phyloP scores from a whole-genome alignment of 140 eudicot genomes.

The Senecio squalidus region DNA sequence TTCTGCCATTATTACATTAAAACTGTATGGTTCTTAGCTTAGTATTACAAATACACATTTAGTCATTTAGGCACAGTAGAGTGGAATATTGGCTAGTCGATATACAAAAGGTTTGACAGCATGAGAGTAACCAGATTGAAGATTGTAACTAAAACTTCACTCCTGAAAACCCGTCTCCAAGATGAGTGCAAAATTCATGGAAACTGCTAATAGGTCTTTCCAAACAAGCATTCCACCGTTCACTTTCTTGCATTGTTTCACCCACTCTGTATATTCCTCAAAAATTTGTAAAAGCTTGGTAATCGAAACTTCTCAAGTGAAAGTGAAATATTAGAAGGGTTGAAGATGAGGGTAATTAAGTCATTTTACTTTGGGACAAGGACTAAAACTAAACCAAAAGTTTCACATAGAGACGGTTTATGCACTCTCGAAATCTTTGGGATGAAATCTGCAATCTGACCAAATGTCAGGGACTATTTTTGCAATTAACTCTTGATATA shows the following conservation, averaged over 20 bases:
- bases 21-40: neutral
- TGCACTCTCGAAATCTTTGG: too few relatives aligned
- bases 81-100: slow-evolving; percentile 51
- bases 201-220: slow-evolving; percentile 97
- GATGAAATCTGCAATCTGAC: too few relatives aligned
- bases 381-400: too few relatives aligned
- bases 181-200: slow-evolving; percentile 74
- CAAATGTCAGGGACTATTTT: too few relatives aligned
- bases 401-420: too few relatives aligned
- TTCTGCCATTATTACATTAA: slow-evolving; percentile 20
- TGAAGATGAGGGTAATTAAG: too few relatives aligned
- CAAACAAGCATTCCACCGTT: slow-evolving; percentile 91
- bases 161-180: slow-evolving; percentile 78
- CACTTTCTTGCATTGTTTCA: slow-evolving; percentile 95
- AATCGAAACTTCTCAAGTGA: slow-evolving; percentile 85
- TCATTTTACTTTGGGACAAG: too few relatives aligned
- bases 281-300: slow-evolving; percentile 85
- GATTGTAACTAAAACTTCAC: slow-evolving; percentile 77
- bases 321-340: too few relatives aligned
- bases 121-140: slow-evolving; percentile 70
- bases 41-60: slow-evolving; percentile 3
- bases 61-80: slow-evolving; percentile 56
- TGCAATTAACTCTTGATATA: too few relatives aligned
- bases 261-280: slow-evolving; percentile 87
- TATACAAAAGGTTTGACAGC: slow-evolving; percentile 81